phyloP scores from a whole-genome alignment of 2,329 filamentous ascomycete species.

The Alternaria dauci region DNA sequence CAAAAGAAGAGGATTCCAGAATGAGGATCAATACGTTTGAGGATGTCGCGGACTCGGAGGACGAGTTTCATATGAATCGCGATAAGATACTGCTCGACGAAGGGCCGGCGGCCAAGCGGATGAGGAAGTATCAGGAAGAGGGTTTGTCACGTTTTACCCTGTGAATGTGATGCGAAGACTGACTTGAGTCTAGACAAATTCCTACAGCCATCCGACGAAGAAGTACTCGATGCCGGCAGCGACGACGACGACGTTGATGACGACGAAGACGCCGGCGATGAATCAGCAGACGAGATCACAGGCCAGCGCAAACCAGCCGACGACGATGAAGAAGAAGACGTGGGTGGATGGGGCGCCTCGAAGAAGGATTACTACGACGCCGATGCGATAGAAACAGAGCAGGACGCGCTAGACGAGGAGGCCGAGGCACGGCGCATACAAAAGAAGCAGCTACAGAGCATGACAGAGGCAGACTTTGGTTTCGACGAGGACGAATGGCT shows the following conservation, averaged over 20 bases:
- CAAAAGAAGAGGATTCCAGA: conserved; percentile 58
- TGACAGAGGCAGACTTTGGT: conserved; percentile 91
- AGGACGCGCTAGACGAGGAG: conserved; percentile 88
- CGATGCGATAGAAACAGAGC: conserved; percentile 75
- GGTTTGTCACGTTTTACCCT: no score
- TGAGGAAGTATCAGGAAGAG: conserved; percentile 74
- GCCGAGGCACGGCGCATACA: conserved; percentile 87
- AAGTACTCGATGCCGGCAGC: conserved; percentile 64
- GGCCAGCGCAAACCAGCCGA: conserved; percentile 52
- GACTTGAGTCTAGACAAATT: conserved; percentile 59
- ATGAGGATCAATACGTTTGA: conserved; percentile 71
- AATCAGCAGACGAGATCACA: conserved; percentile 44
- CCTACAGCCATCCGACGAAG: conserved; percentile 68
- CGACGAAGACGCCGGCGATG: conserved; percentile 50
- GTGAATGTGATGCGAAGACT: no score
- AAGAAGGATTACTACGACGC: conserved; percentile 93
- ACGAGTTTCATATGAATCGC: conserved; percentile 87
- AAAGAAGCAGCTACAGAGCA: conserved; percentile 86
- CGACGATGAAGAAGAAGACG: conserved; percentile 65
- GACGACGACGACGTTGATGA: conserved; percentile 52
- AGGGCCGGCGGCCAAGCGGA: conserved; percentile 77
- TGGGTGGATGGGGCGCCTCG: conserved; percentile 84
- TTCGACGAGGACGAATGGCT: conserved; percentile 92
- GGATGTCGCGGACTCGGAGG: conserved; percentile 91
- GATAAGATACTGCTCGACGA: conserved; percentile 90